Percentiles rank a stretch among this genome's conserved stretches.
phyloP scores from a whole-genome alignment of 768 basidiomycete species.

The Amyloporia xantha region DNA sequence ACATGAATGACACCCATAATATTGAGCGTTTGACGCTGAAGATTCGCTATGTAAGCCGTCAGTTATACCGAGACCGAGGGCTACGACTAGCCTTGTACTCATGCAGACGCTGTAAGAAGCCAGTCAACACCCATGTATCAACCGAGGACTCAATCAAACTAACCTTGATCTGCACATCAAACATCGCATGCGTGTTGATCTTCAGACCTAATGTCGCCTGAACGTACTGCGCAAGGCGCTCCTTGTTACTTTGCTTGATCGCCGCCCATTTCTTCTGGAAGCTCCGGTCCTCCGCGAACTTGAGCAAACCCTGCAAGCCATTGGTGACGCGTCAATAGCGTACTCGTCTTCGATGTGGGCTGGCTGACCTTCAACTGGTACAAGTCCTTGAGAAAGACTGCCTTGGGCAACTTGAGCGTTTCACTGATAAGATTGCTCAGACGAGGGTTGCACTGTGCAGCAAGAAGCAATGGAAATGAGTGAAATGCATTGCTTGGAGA shows the following conservation, averaged over 20 bases:
- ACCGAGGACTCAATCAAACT: slow-evolving; percentile 7
- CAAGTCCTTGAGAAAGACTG: slow-evolving; percentile 82
- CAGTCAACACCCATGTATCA: slow-evolving; percentile 15
- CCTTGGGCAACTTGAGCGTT: slow-evolving; percentile 68
- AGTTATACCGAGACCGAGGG: neutral
- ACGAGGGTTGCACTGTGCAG: slow-evolving; percentile 70
- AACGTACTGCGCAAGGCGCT: slow-evolving; percentile 74
- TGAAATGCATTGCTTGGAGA: neutral
- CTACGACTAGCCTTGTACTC: slow-evolving; percentile 69
- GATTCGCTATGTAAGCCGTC: neutral
- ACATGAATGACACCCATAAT: slow-evolving; percentile 87
- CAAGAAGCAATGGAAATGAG: neutral
- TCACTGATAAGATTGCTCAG: slow-evolving; percentile 81
- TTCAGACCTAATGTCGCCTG: slow-evolving; percentile 62
- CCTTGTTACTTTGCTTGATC: slow-evolving; percentile 89
- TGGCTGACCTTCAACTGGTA: slow-evolving; percentile 47
- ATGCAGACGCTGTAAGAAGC: slow-evolving; percentile 62
- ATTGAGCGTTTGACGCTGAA: slow-evolving; percentile 87
- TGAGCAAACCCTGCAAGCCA: slow-evolving; percentile 46
- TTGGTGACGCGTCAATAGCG: too few species aligned
- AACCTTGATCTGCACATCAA: slow-evolving; percentile 88
- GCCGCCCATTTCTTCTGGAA: slow-evolving; percentile 80
- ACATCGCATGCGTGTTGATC: slow-evolving; percentile 73
- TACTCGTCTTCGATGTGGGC: too few species aligned
- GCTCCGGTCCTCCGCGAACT: slow-evolving; percentile 59